A percentile compares a stretch with the other conserved stretches of the same genome.
These are phyloP conservation scores for Elongisporangium anandrum DNA, from an alignment of 352 stramenopile genomes.

Conservation along the genomic window DNA sequence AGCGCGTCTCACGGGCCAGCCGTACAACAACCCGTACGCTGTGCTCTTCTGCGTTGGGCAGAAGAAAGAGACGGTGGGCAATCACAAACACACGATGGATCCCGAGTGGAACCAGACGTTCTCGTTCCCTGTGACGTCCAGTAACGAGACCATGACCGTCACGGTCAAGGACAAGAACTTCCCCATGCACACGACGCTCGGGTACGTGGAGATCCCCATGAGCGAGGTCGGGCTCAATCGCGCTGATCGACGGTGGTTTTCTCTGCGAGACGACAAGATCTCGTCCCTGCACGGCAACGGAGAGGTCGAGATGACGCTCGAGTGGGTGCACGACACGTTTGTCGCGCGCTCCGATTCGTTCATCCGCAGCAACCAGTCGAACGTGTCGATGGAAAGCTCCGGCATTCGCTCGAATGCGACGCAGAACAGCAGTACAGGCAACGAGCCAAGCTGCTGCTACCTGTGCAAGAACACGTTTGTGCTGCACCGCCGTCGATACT, in stretches of 20 bases:
- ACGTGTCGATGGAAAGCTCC: slow-evolving; percentile 22
- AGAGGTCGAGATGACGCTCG: slow-evolving; percentile 85
- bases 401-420: slow-evolving; percentile 11
- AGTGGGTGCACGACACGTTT: slow-evolving; percentile 89
- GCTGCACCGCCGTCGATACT: slow-evolving; percentile 74
- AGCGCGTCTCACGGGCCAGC: slow-evolving; percentile 72
- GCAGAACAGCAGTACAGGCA: slow-evolving; percentile 8
- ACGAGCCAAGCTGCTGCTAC: slow-evolving; percentile 67
- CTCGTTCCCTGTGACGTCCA: slow-evolving; percentile 81
- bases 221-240: slow-evolving; percentile 78
- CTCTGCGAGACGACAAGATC: slow-evolving; percentile 68
- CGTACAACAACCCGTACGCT: slow-evolving; percentile 86
- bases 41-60: slow-evolving; percentile 75
- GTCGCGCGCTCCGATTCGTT: slow-evolving; percentile 85
- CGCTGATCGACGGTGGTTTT: slow-evolving; percentile 75
- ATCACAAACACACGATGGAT: slow-evolving; percentile 88
- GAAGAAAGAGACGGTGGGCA: slow-evolving; percentile 86
- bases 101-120: slow-evolving; percentile 90
- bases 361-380: slow-evolving; percentile 54
- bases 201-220: slow-evolving; percentile 72
- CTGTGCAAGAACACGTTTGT: slow-evolving; percentile 81
- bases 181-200: slow-evolving; percentile 69
- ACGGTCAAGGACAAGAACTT: slow-evolving; percentile 75
- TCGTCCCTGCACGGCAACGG: slow-evolving; percentile 61
- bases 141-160: slow-evolving; percentile 58